These are phyloP conservation scores for Aegilops longissima DNA, from an alignment of 176 grass and related monocot genomes.

Conservation along the genomic window DNA sequence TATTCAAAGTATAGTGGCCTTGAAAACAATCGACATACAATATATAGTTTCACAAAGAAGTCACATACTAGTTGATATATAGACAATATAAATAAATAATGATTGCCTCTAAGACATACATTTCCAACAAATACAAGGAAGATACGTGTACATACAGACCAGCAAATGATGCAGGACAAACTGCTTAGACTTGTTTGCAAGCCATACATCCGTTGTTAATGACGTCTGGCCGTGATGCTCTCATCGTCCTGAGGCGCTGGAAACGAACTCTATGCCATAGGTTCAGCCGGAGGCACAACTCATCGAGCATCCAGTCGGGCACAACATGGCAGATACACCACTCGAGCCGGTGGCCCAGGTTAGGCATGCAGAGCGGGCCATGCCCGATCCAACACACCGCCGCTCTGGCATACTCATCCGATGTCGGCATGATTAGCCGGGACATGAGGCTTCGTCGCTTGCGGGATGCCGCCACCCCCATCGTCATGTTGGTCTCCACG, in stretches of 20 bases:
- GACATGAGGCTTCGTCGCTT: not conserved
- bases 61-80: not conserved
- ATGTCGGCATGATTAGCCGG: not conserved
- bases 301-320: not conserved
- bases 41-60: not conserved
- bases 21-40: no score
- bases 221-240: not conserved
- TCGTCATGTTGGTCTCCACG: not conserved
- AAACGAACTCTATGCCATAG: not conserved
- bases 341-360: not conserved
- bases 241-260: not conserved
- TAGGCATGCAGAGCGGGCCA: conserved; percentile 9
- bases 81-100: not conserved
- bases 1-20: no score
- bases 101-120: not conserved
- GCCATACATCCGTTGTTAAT: not conserved
- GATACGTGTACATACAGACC: not conserved
- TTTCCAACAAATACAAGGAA: not conserved
- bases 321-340: not conserved
- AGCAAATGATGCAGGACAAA: not conserved
- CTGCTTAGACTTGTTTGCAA: not conserved
- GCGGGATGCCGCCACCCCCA: not conserved
- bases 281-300: not conserved
- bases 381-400: conserved; percentile 4
- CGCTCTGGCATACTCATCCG: not conserved